Percentiles rank a stretch among this genome's conserved stretches.
Conservation (phyloP, 2,329 filamentous ascomycete species). For the Stemphylium lycopersici region DNA sequence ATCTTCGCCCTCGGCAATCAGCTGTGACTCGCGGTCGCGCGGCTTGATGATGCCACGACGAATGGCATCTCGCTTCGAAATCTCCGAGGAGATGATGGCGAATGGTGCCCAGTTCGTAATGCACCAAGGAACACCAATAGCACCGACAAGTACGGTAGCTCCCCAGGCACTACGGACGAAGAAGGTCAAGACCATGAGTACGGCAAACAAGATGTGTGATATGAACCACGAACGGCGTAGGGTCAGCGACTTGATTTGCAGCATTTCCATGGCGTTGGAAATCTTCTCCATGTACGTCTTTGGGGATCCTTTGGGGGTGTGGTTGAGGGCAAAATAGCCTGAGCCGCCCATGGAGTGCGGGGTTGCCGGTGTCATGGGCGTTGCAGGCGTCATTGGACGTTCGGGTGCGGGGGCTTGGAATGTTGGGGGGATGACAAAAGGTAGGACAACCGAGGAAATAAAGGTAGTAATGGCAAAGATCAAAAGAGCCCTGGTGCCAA, state of each 20-base stretch:
- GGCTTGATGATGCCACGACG: constrained; percentile 58
- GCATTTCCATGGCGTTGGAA: constrained; percentile 57
- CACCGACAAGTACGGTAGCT: constrained; percentile 77
- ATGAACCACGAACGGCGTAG: constrained; percentile 87
- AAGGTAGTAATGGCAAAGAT: constrained; percentile 88
- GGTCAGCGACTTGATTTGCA: constrained; percentile 83
- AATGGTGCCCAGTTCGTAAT: constrained; percentile 94
- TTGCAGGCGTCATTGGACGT: constrained; percentile 50
- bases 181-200: constrained; percentile 82
- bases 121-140: constrained; percentile 91
- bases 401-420: constrained; percentile 61
- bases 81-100: constrained; percentile 91
- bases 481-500: constrained; percentile 87
- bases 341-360: constrained; percentile 42
- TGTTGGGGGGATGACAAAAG: constrained; percentile 82
- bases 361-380: constrained; percentile 44
- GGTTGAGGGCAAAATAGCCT: constrained; percentile 42
- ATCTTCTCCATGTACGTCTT: constrained; percentile 34
- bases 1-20: constrained; percentile 55
- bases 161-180: constrained; percentile 73
- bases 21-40: constrained; percentile 46
- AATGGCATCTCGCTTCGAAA: constrained; percentile 78
- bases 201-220: constrained; percentile 82
- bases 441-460: constrained; percentile 78
- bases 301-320: constrained; percentile 23